These are phyloP conservation scores for Nannochloris sp. DNA, from an alignment of 139 green algal genomes.

Conservation along the genomic window DNA sequence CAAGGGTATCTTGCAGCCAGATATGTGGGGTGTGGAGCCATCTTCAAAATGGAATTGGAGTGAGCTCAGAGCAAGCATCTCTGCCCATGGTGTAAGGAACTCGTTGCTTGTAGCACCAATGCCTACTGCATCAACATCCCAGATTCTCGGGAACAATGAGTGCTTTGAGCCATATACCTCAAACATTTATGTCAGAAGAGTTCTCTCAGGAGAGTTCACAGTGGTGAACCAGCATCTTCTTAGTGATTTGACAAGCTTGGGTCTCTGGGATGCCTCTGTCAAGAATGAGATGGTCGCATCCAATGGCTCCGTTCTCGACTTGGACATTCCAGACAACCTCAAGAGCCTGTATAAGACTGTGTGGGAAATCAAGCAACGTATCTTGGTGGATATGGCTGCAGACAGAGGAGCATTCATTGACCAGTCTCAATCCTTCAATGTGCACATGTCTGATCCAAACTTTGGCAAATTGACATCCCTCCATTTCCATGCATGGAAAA, in stretches of 20 bases:
- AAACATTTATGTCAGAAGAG: slow-evolving; percentile 97
- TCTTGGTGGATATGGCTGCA: slow-evolving; percentile 97
- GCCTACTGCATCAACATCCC: slow-evolving; percentile 89
- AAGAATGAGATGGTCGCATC: slow-evolving; percentile 93
- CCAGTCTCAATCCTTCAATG: slow-evolving; percentile 96
- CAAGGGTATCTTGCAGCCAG: slow-evolving; percentile 80
- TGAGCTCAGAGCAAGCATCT: slow-evolving; percentile 62
- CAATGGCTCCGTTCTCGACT: slow-evolving; percentile 62
- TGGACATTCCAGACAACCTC: slow-evolving; percentile 80
- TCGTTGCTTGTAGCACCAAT: slow-evolving; percentile 95
- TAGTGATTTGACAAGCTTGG: slow-evolving; percentile 78
- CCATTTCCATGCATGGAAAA: slow-evolving; percentile 97
- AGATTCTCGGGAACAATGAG: slow-evolving; percentile 96
- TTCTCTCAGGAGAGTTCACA: slow-evolving; percentile 90
- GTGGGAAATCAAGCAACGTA: slow-evolving; percentile 97
- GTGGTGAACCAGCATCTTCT: slow-evolving; percentile 99
- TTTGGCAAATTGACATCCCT: slow-evolving; percentile 98
- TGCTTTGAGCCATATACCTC: slow-evolving; percentile 98
- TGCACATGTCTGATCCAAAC: slow-evolving; percentile 98
- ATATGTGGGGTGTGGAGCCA: slow-evolving; percentile 91
- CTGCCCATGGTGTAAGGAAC: slow-evolving; percentile 85
- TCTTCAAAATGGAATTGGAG: slow-evolving; percentile 79
- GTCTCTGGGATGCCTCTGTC: slow-evolving; percentile 78
- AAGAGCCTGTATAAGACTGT: slow-evolving; percentile 98
- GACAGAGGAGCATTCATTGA: slow-evolving; percentile 97